A percentile compares a stretch with the other conserved stretches of the same genome.
phyloP scores from a whole-genome alignment of 2,329 filamentous ascomycete species.

The Hymenoscyphus scutula region DNA sequence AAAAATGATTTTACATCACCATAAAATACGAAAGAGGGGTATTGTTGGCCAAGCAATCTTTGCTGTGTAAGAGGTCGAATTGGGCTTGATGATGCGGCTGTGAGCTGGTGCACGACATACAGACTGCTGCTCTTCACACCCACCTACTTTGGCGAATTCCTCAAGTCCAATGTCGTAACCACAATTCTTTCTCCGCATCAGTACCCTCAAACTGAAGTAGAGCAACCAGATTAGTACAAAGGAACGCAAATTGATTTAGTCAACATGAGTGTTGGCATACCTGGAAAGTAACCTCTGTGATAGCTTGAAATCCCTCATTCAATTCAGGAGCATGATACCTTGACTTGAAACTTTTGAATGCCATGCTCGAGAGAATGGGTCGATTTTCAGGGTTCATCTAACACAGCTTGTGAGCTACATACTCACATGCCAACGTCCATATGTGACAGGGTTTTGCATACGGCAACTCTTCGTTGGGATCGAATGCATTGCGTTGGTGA shows the following conservation, averaged over 20 bases:
- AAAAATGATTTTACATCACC: conserved; percentile 6
- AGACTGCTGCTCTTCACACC: conserved; percentile 1
- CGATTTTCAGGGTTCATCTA: conserved; percentile 82
- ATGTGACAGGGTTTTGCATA: conserved; percentile 10
- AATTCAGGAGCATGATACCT: conserved; percentile 70
- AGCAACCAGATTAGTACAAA: neutral
- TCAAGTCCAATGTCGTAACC: conserved; percentile 76
- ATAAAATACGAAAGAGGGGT: conserved; percentile 2
- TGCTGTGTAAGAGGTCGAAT: conserved; percentile 6
- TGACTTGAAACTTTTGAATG: conserved; percentile 73
- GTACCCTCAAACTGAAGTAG: conserved; percentile 35
- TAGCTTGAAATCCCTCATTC: conserved; percentile 80
- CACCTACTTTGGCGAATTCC: conserved; percentile 6
- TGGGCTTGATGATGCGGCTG: conserved; percentile 13
- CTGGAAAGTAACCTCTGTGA: conserved; percentile 71
- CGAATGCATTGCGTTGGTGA: conserved; percentile 8
- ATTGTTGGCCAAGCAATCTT: conserved; percentile 4
- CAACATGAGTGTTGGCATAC: conserved; percentile 39
- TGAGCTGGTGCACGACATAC: conserved; percentile 13
- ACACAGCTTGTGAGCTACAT: conserved; percentile 6
- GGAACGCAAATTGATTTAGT: neutral
- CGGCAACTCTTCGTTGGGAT: conserved; percentile 10
- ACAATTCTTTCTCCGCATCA: conserved; percentile 65
- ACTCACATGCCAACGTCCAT: conserved; percentile 14
- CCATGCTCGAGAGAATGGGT: conserved; percentile 69